These are phyloP conservation scores for Physcomitrellopsis africana DNA, from an alignment of 225 moss, liverwort and hornwort genomes.

Conservation along the genomic window DNA sequence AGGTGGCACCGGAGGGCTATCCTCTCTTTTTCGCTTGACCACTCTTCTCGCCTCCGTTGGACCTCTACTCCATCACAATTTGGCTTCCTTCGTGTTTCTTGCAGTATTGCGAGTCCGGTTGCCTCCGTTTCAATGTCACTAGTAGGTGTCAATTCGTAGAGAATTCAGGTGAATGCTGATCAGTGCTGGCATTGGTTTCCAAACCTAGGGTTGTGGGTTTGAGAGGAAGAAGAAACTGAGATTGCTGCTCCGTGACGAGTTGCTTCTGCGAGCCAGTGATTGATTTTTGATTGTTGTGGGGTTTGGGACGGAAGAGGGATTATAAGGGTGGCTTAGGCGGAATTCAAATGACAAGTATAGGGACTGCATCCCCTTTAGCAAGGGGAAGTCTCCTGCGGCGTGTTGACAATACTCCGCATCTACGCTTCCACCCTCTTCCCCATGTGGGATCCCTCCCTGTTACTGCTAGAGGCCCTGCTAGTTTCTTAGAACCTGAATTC, in stretches of 20 bases:
- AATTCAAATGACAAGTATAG: conserved; percentile 45
- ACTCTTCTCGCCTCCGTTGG: conserved; percentile 4
- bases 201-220: conserved; percentile 28
- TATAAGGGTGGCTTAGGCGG: conserved; percentile 20
- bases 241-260: not conserved
- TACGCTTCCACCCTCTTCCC: conserved; percentile 35
- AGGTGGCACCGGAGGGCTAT: conserved; percentile 33
- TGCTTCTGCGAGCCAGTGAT: not conserved
- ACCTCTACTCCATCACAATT: conserved; percentile 1
- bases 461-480: conserved; percentile 35
- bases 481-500: conserved; percentile 31
- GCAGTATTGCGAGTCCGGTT: not conserved
- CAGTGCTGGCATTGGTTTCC: conserved; percentile 14
- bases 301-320: not conserved
- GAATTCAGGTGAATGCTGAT: conserved; percentile 9
- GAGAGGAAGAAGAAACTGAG: not conserved
- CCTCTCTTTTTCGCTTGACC: conserved; percentile 26
- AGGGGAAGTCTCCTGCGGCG: conserved; percentile 32
- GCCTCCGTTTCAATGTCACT: no score
- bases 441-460: conserved; percentile 40
- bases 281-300: conserved; percentile 8
- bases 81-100: not conserved
- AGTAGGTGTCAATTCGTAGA: no score
- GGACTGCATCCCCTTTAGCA: conserved; percentile 33
- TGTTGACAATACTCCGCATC: conserved; percentile 18